Percentiles rank a stretch among this genome's conserved stretches.
Conservation (phyloP, 257 asterid species). For the Penstemon davidsonii region DNA sequence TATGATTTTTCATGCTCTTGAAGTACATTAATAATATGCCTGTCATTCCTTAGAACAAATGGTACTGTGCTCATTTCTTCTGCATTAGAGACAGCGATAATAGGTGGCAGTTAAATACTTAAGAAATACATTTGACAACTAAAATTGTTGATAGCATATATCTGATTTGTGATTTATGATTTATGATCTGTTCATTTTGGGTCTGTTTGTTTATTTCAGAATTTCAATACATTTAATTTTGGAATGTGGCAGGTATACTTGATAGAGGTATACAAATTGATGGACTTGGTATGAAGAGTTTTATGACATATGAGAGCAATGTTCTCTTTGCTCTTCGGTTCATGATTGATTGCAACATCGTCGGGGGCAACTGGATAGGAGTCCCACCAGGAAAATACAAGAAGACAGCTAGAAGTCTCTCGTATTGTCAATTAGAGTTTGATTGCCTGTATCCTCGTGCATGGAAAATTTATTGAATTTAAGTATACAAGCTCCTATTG, state of each 20-base stretch:
- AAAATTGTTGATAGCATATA: conserved; percentile 17
- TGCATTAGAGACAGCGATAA: conserved; percentile 14
- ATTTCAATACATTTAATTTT: conserved; percentile 20
- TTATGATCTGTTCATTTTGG: neutral
- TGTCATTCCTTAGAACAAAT: conserved; percentile 10
- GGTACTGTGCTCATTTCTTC: conserved; percentile 4
- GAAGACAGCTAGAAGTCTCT: conserved; percentile 52
- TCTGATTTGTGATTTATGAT: conserved; percentile 25
- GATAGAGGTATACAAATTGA: conserved; percentile 94
- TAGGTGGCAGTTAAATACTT: conserved; percentile 1
- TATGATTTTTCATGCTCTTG: conserved; percentile 22
- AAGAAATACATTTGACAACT: conserved; percentile 8
- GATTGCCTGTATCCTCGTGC: conserved; percentile 91
- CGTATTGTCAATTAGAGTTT: conserved; percentile 85
- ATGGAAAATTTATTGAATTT: conserved; percentile 20
- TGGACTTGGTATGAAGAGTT: conserved; percentile 81
- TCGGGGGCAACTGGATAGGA: conserved; percentile 98
- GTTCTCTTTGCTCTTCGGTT: conserved; percentile 96
- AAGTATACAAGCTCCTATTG: neutral
- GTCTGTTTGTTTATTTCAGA: neutral
- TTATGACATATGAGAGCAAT: conserved; percentile 93
- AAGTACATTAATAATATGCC: conserved; percentile 13
- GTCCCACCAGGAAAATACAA: conserved; percentile 77
- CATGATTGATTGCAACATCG: conserved; percentile 93
- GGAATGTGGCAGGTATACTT: conserved; percentile 71